phyloP scores from a whole-genome alignment of 495 filamentous ascomycete species.

The Neurospora sp. region DNA sequence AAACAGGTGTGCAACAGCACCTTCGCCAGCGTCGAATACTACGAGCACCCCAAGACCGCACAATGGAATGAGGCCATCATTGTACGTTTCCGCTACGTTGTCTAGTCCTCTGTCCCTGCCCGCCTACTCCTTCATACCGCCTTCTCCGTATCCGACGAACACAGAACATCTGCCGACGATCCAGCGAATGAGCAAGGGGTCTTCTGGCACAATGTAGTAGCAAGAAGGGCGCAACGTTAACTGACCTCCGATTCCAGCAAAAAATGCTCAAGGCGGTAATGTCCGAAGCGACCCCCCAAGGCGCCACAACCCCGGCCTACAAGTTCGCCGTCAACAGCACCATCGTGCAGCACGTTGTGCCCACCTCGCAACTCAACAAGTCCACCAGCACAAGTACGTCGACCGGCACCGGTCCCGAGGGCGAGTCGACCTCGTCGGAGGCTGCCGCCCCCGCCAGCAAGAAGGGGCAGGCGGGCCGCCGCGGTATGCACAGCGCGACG shows the following conservation, averaged over 20 bases:
- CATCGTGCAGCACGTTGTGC: slow-evolving; percentile 81
- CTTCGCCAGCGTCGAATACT: slow-evolving; percentile 57
- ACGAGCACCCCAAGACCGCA: slow-evolving; percentile 71
- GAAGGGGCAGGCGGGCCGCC: slow-evolving; percentile 59
- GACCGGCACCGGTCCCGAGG: slow-evolving; percentile 22
- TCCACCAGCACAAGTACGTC: slow-evolving; percentile 30
- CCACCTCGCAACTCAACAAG: slow-evolving; percentile 45
- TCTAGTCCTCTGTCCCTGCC: neutral
- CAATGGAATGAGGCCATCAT: slow-evolving; percentile 89
- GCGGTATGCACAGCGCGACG: slow-evolving; percentile 92
- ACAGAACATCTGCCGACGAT: neutral
- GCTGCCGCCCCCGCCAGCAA: slow-evolving; percentile 32
- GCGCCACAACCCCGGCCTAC: slow-evolving; percentile 44
- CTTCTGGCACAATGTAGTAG: neutral
- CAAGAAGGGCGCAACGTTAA: neutral
- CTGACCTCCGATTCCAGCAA: slow-evolving; percentile 44
- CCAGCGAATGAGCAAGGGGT: neutral
- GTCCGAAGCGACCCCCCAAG: slow-evolving; percentile 60
- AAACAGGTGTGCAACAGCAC: slow-evolving; percentile 72
- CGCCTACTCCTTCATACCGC: neutral
- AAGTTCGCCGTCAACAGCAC: slow-evolving; percentile 96
- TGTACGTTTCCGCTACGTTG: slow-evolving; percentile 40
- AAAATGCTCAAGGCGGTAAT: slow-evolving; percentile 77
- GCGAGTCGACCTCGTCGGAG: slow-evolving; percentile 27
- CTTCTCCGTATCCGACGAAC: neutral